Evolutionary conservation across 768 basidiomycete species (phyloP), one percentile per base, ranked within the genome.

Genomic region (Filobasidium wieringae): DNA sequence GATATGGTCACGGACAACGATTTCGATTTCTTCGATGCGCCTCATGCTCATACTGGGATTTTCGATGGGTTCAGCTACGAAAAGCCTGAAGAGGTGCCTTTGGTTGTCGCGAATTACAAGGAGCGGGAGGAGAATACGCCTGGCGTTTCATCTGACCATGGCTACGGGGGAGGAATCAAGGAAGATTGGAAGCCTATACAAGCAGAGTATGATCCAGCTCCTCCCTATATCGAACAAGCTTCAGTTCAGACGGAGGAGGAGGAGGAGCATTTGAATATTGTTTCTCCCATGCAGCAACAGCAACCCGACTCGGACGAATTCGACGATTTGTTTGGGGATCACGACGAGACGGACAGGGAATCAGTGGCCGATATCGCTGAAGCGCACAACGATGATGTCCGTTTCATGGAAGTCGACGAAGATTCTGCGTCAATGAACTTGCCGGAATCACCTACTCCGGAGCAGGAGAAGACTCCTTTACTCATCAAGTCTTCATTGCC

Each of bases 1-100:
- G 22, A 49, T 43, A 36, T 59, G 15, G 50, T 72, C 26, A 66
- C 67, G 15, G 64, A 68, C 19, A 65, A 65, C 19, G 67, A 70
- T 51, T 56, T 73, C 17, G 59, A 69, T 49, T 52, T 53, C 14
- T 59, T 73, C 39, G 62, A 61, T 51, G 53, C 53, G 2, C 55
- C 50, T 12, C 50, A 51, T 24, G 27, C 55, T 1, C 50, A 51
- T 24, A 34, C 55, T 1, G n/a, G 19, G 22, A 47, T 47, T 19
- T 47, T 47, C 29, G 43, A 47, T 24, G 43, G 22, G n/a, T 47
- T 47, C 14, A 27, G n/a, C n/a, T n/a, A 47, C 29, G 43, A 47
- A 2, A 11, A 22, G 30, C 32, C 43, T 29, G 43, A 32, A 6
- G 43, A 56, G 11, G 3, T 19, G 22, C 30, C 40, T 15, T 5